Evolutionary conservation across 352 stramenopile genomes (phyloP).

Genomic region (Globisporangium nodosum): DNA sequence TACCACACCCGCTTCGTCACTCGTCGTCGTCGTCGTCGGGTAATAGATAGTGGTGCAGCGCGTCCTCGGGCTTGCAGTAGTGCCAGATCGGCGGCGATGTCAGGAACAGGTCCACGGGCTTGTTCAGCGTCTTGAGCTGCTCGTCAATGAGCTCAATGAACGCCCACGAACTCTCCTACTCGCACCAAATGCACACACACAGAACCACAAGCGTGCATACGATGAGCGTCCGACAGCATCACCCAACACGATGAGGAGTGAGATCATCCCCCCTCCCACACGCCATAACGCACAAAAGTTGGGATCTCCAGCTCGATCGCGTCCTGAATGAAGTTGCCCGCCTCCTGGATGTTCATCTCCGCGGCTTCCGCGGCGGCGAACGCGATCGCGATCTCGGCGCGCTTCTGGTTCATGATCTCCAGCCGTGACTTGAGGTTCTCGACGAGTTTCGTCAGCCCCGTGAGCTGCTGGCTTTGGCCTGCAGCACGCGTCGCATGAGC

Average conservation of each 20-base stretch:
- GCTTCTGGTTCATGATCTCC: constrained; percentile 84
- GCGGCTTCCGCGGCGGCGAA: constrained; percentile 67
- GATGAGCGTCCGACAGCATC: background rate
- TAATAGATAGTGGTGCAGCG: constrained; percentile 72
- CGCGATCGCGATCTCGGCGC: constrained; percentile 64
- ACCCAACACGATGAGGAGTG: too few species aligned
- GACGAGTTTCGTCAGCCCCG: constrained; percentile 62
- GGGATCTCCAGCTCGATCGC: constrained; percentile 74
- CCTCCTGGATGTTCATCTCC: constrained; percentile 82
- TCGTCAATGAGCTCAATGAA: constrained; percentile 78
- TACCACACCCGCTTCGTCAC: constrained; percentile 4
- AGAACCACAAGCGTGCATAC: background rate
- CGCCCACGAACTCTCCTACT: constrained; percentile 69
- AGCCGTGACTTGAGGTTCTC: constrained; percentile 79
- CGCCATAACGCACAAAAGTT: constrained; percentile 8
- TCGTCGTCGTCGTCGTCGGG: constrained; percentile 72
- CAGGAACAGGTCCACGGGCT: constrained; percentile 64
- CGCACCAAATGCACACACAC: background rate
- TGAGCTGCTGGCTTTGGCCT: constrained; percentile 82
- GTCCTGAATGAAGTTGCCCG: constrained; percentile 74
- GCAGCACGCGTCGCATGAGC: background rate
- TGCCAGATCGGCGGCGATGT: constrained; percentile 70
- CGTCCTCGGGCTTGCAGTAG: constrained; percentile 79
- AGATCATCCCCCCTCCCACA: background rate
- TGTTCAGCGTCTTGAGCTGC: constrained; percentile 60